A percentile compares a stretch with the other conserved stretches of the same genome.
Conservation (phyloP, 768 basidiomycete species). For the Lactarius indigo region DNA sequence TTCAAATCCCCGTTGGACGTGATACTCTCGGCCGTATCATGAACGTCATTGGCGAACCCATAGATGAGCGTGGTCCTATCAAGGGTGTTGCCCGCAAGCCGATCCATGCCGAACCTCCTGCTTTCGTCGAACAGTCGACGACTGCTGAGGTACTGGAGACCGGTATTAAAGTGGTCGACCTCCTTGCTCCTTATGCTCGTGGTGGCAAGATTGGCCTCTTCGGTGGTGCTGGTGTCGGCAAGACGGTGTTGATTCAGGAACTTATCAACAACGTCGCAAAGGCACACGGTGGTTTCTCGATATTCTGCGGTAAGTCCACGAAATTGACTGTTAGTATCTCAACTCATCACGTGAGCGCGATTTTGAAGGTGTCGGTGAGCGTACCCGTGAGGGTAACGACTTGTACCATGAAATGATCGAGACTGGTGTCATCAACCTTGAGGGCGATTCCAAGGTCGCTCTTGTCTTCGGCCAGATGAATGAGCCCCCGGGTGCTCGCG, state of each 20-base stretch:
- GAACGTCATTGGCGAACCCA: constrained; percentile 99
- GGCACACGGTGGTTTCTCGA: constrained; percentile 99
- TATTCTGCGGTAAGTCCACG: constrained; percentile 77
- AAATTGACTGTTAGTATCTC: constrained; percentile 6
- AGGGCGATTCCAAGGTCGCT: constrained; percentile 99
- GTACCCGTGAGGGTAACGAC: constrained; percentile 99
- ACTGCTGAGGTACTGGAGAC: constrained; percentile 99
- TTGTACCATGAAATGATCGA: constrained; percentile 99
- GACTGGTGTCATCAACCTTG: constrained; percentile 99
- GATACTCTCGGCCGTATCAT: constrained; percentile 98
- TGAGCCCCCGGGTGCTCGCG: constrained; percentile 99
- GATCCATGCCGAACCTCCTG: constrained; percentile 96
- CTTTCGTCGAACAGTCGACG: constrained; percentile 98
- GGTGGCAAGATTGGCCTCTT: constrained; percentile 99
- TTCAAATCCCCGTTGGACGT: constrained; percentile 92
- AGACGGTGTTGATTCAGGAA: constrained; percentile 99
- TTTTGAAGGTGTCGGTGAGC: constrained; percentile 90
- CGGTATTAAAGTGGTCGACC: constrained; percentile 99
- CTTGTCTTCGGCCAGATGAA: constrained; percentile 99
- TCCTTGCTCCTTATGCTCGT: constrained; percentile 99
- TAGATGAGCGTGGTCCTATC: constrained; percentile 99
- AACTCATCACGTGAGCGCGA: constrained; percentile 5
- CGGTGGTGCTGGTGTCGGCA: constrained; percentile 99
- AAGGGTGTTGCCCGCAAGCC: constrained; percentile 88
- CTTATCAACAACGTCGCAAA: constrained; percentile 99